Percentiles rank a stretch among this genome's conserved stretches.
phyloP scores from a whole-genome alignment of 148 eudicot genomes.

The Nyssa sinensis region DNA sequence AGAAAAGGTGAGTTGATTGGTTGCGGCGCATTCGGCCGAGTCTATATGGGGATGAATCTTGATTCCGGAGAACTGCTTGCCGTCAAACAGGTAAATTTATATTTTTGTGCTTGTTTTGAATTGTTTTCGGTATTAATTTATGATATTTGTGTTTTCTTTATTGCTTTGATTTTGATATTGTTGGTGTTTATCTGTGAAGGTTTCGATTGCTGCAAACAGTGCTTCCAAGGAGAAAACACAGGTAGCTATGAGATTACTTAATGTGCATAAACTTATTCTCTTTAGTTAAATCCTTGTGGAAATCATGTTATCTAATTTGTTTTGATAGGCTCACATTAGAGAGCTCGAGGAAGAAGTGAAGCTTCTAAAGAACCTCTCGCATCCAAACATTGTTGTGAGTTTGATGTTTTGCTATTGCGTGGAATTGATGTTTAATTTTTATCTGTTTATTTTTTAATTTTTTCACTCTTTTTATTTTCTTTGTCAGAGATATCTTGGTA shows the following conservation, averaged over 20 bases:
- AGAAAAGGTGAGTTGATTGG: slow-evolving; percentile 92
- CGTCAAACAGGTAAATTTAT: slow-evolving; percentile 67
- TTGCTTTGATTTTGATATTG: slow-evolving; percentile 6
- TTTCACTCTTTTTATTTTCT: slow-evolving; percentile 12
- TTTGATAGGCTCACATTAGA: slow-evolving; percentile 68
- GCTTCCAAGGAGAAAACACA: slow-evolving; percentile 84
- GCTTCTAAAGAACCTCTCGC: slow-evolving; percentile 83
- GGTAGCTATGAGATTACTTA: slow-evolving; percentile 25
- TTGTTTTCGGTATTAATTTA: neutral
- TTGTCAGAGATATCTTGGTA: slow-evolving; percentile 83
- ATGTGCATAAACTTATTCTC: neutral
- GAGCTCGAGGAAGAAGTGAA: slow-evolving; percentile 98
- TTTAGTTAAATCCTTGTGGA: neutral
- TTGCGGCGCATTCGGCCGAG: slow-evolving; percentile 88
- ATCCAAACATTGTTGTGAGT: slow-evolving; percentile 91
- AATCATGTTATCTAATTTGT: neutral
- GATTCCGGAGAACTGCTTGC: slow-evolving; percentile 95
- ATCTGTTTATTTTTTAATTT: neutral
- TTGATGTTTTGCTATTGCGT: neutral
- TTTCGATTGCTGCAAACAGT: slow-evolving; percentile 62
- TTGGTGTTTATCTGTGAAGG: slow-evolving; percentile 37
- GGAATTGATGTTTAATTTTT: neutral
- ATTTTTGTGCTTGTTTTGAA: neutral
- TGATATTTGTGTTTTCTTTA: too few species aligned
- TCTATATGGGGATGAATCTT: slow-evolving; percentile 95